Percentiles rank a stretch among this genome's conserved stretches.
phyloP scores from a whole-genome alignment of 2,329 filamentous ascomycete species.

The Byssochlamys sp. region DNA sequence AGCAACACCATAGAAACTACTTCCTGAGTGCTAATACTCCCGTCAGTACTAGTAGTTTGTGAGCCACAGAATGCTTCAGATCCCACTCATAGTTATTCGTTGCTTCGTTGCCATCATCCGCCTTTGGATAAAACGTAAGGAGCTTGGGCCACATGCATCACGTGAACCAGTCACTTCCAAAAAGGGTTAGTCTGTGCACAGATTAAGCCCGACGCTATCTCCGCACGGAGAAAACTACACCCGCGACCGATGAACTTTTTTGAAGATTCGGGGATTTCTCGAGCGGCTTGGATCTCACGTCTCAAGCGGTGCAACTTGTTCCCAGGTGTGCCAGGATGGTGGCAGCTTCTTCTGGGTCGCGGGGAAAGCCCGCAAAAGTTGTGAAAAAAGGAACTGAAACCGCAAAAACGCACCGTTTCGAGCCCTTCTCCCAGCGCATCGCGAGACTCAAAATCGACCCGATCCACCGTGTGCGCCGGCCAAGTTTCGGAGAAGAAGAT shows the following conservation, averaged over 20 bases:
- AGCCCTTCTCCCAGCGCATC: slow-evolving; percentile 83
- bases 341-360: slow-evolving; percentile 53
- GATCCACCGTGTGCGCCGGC: slow-evolving; percentile 72
- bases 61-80: not conserved
- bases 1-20: not conserved
- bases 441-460: slow-evolving; percentile 89
- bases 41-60: not conserved
- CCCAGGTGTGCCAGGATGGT: slow-evolving; percentile 27
- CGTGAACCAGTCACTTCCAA: slow-evolving; percentile 13
- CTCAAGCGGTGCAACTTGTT: slow-evolving; percentile 17
- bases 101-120: slow-evolving; percentile 3
- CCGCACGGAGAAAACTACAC: slow-evolving; percentile 21
- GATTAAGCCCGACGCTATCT: slow-evolving; percentile 12
- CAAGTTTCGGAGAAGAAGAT: slow-evolving; percentile 71
- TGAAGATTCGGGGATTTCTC: slow-evolving; percentile 10
- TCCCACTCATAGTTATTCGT: not conserved
- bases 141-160: slow-evolving; percentile 25
- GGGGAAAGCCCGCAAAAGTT: slow-evolving; percentile 58
- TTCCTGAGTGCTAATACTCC: not conserved
- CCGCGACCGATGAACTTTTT: slow-evolving; percentile 30
- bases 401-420: slow-evolving; percentile 77
- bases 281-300: not conserved
- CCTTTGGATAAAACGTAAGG: slow-evolving; percentile 12
- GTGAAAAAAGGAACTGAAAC: slow-evolving; percentile 61
- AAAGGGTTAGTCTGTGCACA: slow-evolving; percentile 2